A percentile compares a stretch with the other conserved stretches of the same genome.
phyloP scores from a whole-genome alignment of 257 asterid species.

The Rehmannia glutinosa region DNA sequence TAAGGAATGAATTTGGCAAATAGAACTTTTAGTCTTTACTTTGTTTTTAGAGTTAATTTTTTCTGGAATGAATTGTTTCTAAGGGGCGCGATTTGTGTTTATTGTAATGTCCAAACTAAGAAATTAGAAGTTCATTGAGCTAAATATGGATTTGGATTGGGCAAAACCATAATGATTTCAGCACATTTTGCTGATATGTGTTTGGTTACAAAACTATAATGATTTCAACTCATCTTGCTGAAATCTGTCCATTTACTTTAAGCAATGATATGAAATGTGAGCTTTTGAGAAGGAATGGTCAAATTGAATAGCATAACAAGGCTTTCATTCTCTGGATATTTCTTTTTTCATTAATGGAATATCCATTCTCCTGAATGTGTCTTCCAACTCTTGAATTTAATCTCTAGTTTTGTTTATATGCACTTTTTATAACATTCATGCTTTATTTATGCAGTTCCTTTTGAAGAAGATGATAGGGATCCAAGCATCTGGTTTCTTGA shows the following conservation, averaged over 20 bases:
- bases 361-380: background rate
- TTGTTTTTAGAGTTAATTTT: background rate
- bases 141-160: background rate
- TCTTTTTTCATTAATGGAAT: background rate
- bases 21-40: background rate
- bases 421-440: constrained; percentile 7
- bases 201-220: background rate
- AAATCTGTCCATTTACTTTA: background rate
- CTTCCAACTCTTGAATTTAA: background rate
- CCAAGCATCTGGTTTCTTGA: constrained; percentile 97
- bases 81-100: background rate
- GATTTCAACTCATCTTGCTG: background rate
- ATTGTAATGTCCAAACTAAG: background rate
- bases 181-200: too few relatives aligned
- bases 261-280: background rate
- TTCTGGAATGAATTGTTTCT: background rate
- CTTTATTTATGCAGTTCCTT: constrained; percentile 63
- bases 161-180: too few relatives aligned
- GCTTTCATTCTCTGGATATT: background rate
- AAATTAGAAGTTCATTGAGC: background rate
- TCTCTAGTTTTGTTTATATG: background rate
- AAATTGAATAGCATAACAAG: background rate
- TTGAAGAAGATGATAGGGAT: constrained; percentile 96
- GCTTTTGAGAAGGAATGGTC: background rate
- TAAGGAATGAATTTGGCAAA: background rate